phyloP scores from a whole-genome alignment of 2,329 filamentous ascomycete species.

The Colletotrichum brevisporum region DNA sequence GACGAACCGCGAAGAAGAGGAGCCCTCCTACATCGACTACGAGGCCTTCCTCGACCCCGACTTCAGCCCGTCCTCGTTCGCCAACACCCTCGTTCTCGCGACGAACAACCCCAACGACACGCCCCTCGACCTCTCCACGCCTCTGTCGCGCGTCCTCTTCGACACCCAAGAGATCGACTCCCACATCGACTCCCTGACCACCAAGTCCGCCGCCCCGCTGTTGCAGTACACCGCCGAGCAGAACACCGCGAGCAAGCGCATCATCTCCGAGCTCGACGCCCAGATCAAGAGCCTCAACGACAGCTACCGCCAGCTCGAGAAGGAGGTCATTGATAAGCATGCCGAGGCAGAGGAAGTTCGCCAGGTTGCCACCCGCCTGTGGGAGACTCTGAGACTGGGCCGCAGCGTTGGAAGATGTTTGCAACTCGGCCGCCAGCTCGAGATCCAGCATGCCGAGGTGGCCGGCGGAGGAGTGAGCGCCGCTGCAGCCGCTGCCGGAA shows the following conservation, averaged over 20 bases:
- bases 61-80: slow-evolving; percentile 87
- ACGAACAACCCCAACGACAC: slow-evolving; percentile 95
- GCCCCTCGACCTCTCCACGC: slow-evolving; percentile 92
- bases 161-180: slow-evolving; percentile 98
- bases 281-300: slow-evolving; percentile 86
- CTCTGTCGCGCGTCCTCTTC: slow-evolving; percentile 92
- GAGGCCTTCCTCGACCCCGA: slow-evolving; percentile 87
- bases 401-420: slow-evolving; percentile 84
- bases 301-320: slow-evolving; percentile 87
- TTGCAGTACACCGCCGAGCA: slow-evolving; percentile 83
- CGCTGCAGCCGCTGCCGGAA: slow-evolving; percentile 52
- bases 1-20: slow-evolving; percentile 61
- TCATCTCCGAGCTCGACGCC: slow-evolving; percentile 82
- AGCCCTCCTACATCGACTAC: slow-evolving; percentile 94
- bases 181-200: slow-evolving; percentile 91
- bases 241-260: slow-evolving; percentile 77
- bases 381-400: slow-evolving; percentile 83
- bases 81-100: slow-evolving; percentile 87
- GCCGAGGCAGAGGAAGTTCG: slow-evolving; percentile 82
- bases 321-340: slow-evolving; percentile 88
- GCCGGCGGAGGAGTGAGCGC: slow-evolving; percentile 53
- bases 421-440: slow-evolving; percentile 86
- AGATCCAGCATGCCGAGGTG: slow-evolving; percentile 85
- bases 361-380: slow-evolving; percentile 81
- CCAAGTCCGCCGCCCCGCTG: slow-evolving; percentile 84